A percentile compares a stretch with the other conserved stretches of the same genome.
Evolutionary conservation across 768 basidiomycete species (phyloP).

Genomic region (Pseudohyphozyma bogoriensis): DNA sequence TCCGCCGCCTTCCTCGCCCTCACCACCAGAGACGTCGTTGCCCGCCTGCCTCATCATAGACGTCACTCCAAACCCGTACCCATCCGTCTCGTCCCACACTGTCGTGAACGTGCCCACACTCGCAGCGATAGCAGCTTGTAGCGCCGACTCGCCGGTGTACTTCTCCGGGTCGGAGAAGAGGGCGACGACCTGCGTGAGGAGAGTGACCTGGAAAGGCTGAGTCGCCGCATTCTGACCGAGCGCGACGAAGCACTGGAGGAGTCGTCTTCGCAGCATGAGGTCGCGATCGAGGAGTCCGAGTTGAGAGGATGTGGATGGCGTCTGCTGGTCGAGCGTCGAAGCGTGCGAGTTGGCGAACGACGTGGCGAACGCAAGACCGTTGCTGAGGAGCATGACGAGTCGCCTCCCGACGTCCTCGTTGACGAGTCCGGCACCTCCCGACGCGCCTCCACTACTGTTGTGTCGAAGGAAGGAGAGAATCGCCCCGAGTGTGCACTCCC

Average conservation of each 20-base stretch:
- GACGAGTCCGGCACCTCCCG: conserved; percentile 50
- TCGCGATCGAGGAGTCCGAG: conserved; percentile 67
- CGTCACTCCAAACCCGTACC: conserved; percentile 85
- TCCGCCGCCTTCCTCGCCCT: background rate
- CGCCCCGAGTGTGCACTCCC: conserved; percentile 81
- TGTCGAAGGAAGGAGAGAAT: conserved; percentile 77
- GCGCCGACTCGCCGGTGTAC: conserved; percentile 60
- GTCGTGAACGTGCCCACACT: conserved; percentile 71
- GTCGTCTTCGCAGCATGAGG: conserved; percentile 66
- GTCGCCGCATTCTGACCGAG: conserved; percentile 67
- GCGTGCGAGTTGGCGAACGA: conserved; percentile 60
- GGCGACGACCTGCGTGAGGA: conserved; percentile 69
- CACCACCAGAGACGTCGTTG: conserved; percentile 14
- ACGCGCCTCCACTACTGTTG: conserved; percentile 41
- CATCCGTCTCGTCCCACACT: conserved; percentile 78
- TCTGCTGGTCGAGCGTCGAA: conserved; percentile 54
- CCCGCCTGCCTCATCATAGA: conserved; percentile 39
- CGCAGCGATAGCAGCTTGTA: conserved; percentile 85
- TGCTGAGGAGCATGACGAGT: conserved; percentile 72
- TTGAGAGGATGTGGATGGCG: conserved; percentile 15
- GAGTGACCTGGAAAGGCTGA: conserved; percentile 65
- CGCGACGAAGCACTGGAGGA: conserved; percentile 79
- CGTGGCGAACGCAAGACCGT: conserved; percentile 79
- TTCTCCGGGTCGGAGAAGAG: conserved; percentile 80
- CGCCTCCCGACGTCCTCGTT: conserved; percentile 85